Evolutionary conservation across 371 early-diverging fungal genomes (phyloP).

Genomic region (Syncephalis plumigaleata): DNA sequence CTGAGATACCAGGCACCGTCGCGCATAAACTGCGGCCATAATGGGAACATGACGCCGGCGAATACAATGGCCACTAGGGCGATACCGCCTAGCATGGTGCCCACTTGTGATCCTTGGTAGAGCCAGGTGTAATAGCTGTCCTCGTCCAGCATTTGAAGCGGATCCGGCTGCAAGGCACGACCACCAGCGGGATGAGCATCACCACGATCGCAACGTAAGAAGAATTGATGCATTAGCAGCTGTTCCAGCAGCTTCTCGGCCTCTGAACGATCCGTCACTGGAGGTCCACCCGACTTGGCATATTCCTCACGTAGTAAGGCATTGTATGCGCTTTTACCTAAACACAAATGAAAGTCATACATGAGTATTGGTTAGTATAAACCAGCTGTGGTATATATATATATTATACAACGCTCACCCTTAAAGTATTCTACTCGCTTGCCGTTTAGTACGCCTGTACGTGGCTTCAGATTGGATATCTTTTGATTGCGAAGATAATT

Average conservation of each 20-base stretch:
- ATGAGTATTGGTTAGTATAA: no score
- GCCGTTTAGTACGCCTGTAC: constrained; percentile 82
- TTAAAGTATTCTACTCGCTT: constrained; percentile 84
- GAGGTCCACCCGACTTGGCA: not conserved
- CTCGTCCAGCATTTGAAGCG: constrained; percentile 18
- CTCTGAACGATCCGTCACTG: not conserved
- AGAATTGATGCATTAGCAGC: not conserved
- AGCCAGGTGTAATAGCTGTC: constrained; percentile 92
- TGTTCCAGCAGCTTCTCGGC: constrained; percentile 1
- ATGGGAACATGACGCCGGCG: constrained; percentile 92
- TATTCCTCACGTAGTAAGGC: not conserved
- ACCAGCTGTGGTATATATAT: no score
- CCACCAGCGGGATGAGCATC: not conserved
- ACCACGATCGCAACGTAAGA: not conserved
- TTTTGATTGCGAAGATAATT: constrained; percentile 37
- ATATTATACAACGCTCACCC: constrained; percentile 23
- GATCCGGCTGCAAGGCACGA: not conserved
- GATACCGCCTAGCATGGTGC: constrained; percentile 54
- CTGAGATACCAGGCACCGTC: constrained; percentile 85
- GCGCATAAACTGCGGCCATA: constrained; percentile 86
- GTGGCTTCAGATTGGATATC: constrained; percentile 51
- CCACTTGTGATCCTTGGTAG: constrained; percentile 75
- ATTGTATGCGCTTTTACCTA: not conserved
- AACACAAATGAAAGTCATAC: no score
- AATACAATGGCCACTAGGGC: constrained; percentile 61